phyloP scores from a whole-genome alignment of 2,329 filamentous ascomycete species.

The Chrysoporthe deuterocubensis region DNA sequence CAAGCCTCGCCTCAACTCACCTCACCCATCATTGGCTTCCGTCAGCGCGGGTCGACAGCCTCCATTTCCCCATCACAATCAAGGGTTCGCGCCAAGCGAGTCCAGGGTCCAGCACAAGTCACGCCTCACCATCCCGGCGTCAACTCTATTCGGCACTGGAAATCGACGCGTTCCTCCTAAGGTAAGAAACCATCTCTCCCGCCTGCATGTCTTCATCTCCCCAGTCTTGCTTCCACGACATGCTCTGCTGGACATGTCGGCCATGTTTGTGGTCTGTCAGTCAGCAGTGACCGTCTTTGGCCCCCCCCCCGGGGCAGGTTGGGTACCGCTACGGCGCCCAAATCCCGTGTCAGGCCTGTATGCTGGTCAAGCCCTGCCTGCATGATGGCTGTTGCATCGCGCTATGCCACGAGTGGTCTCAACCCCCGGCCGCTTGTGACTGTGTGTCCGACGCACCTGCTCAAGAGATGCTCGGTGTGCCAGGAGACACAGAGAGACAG shows the following conservation, averaged over 20 bases:
- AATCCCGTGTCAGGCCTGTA: background rate
- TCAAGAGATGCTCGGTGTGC: background rate
- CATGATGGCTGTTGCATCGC: conserved; percentile 16
- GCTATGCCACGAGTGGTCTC: conserved; percentile 14
- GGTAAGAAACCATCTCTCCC: background rate
- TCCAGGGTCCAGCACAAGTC: background rate
- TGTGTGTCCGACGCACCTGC: conserved; percentile 6
- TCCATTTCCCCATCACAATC: background rate
- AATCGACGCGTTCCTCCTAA: background rate
- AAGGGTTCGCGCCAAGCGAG: background rate
- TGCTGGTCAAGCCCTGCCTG: conserved; percentile 15
- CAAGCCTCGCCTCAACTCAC: conserved; percentile 4
- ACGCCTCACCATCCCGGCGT: background rate
- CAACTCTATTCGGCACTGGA: background rate
- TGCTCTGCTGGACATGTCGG: background rate
- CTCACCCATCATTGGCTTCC: conserved; percentile 17
- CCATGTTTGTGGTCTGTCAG: background rate
- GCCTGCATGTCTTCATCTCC: background rate
- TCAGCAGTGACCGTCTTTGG: background rate
- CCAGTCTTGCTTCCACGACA: too few species aligned
- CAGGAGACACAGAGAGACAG: background rate
- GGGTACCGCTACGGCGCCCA: conserved; percentile 4
- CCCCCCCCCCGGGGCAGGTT: conserved; percentile 7
- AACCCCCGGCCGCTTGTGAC: conserved; percentile 8
- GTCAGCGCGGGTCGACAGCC: conserved; percentile 13